Evolutionary conservation across 2,329 filamentous ascomycete species (phyloP), one percentile per base, ranked within the genome.

Genomic region (Sporothrix brunneoviolacea): DNA sequence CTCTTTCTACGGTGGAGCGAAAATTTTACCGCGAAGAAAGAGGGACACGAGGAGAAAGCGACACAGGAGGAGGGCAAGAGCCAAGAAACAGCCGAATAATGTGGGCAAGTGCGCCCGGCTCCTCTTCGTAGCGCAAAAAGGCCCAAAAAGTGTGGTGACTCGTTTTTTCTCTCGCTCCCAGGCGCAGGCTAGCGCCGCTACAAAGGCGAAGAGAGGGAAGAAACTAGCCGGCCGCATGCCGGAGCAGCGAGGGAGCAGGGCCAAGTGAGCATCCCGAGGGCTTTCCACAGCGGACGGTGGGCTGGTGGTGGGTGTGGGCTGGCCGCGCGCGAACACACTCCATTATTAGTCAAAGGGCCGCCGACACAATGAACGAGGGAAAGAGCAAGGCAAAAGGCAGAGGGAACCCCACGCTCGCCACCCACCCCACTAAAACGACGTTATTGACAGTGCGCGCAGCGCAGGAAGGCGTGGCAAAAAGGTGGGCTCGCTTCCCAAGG

Each of bases 21-120:
- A 52, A 52, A 44, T 52, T 52, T 41, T 48, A 44, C 48, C 41
- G 38, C 36, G 24, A 27, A 27, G 44, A 32, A 24, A 35, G 38
- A 36, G 35, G 38, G n/a, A 24, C n/a, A 8, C 18, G 12, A 42
- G n/a, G 32, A 27, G 32, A 28, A 24, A 38, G 16, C 36, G 39
- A n/a, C 21, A 45, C 32, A 21, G 24, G 27, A 33, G 24, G 43
- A 21, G 43, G 32, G 43, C 30, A 33, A 45, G 22, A 32, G 35
- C 28, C 37, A 37, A 48, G 37, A 48, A 28, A 48, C 46, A 48
- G 38, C 46, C 37, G 46, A 36, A 15, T 9, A 24, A 40, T 19
- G 13, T 19, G 32, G 18, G 28, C 19, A 27, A 42, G 38, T 22
- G 15, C 22, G 19, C 10, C 40, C 40, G 40, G 27, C 27, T 43